Conservation (phyloP, 179 eudicot species). For the Heliamphora pulchella region DNA sequence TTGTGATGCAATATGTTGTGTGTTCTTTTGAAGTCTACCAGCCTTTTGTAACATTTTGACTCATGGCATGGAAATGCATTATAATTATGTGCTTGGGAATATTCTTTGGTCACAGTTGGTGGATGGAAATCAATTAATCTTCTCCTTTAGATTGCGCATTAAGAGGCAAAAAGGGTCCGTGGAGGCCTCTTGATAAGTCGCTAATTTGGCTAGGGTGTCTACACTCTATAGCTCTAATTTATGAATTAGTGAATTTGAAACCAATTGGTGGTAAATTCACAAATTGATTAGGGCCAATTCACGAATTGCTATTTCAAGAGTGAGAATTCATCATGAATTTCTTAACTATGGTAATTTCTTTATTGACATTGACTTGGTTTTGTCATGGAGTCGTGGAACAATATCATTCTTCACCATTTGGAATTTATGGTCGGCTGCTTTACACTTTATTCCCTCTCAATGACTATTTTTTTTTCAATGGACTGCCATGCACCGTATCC, state of each 20-base stretch:
- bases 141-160: too few relatives aligned
- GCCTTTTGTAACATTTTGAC: background rate
- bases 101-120: constrained; percentile 3
- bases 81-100: background rate
- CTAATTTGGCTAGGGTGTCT: background rate
- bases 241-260: background rate
- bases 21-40: background rate
- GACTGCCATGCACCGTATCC: too few relatives aligned
- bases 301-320: background rate
- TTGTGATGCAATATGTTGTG: constrained; percentile 7
- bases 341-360: background rate
- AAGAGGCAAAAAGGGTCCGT: too few relatives aligned
- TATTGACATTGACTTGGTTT: background rate
- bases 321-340: background rate
- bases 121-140: background rate
- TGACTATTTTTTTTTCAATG: too few relatives aligned
- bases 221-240: background rate
- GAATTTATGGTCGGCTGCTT: too few relatives aligned
- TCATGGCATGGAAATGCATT: background rate
- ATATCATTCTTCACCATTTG: background rate
- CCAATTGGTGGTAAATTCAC: background rate
- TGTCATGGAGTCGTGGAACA: background rate
- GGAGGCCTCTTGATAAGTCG: background rate
- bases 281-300: background rate
- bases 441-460: too few relatives aligned